Evolutionary conservation across 805 yeast species (phyloP).

Genomic region (Zygotorulaspora florentina): DNA sequence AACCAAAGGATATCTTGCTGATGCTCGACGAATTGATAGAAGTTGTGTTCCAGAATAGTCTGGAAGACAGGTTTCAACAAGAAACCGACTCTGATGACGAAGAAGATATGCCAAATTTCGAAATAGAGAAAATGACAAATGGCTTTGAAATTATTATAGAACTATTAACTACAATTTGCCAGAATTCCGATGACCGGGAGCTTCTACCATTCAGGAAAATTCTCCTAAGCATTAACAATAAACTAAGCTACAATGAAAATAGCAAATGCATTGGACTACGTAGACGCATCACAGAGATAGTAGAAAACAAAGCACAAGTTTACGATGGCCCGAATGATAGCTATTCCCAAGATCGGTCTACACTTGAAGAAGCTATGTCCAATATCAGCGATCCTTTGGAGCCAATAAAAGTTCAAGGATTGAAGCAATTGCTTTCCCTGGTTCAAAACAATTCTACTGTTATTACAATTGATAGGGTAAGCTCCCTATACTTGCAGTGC

Average conservation of each 20-base stretch:
- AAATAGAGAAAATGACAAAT: conserved; percentile 1
- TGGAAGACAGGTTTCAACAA: conserved; percentile 31
- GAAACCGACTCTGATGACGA: conserved; percentile 25
- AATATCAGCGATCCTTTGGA: conserved; percentile 72
- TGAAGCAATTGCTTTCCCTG: conserved; percentile 57
- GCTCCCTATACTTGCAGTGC: conserved; percentile 59
- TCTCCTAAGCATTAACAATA: conserved; percentile 31
- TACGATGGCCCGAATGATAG: not conserved
- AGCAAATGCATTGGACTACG: not conserved
- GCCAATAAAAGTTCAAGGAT: conserved; percentile 85
- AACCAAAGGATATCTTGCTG: conserved; percentile 52
- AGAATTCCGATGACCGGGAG: conserved; percentile 25
- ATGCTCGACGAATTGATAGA: conserved; percentile 43
- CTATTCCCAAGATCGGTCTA: conserved; percentile 30
- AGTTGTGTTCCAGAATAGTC: conserved; percentile 10
- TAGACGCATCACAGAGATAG: not conserved
- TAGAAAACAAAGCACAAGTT: not conserved
- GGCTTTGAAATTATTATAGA: conserved; percentile 35
- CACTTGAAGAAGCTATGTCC: conserved; percentile 56
- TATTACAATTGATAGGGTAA: conserved; percentile 48
- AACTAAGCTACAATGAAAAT: conserved; percentile 13
- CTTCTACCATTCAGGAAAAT: conserved; percentile 20
- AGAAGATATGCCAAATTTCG: conserved; percentile 24
- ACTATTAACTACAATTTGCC: conserved; percentile 37
- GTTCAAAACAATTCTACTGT: conserved; percentile 48